phyloP scores from a whole-genome alignment of 2,329 filamentous ascomycete species.

The Exophiala alcalophila region DNA sequence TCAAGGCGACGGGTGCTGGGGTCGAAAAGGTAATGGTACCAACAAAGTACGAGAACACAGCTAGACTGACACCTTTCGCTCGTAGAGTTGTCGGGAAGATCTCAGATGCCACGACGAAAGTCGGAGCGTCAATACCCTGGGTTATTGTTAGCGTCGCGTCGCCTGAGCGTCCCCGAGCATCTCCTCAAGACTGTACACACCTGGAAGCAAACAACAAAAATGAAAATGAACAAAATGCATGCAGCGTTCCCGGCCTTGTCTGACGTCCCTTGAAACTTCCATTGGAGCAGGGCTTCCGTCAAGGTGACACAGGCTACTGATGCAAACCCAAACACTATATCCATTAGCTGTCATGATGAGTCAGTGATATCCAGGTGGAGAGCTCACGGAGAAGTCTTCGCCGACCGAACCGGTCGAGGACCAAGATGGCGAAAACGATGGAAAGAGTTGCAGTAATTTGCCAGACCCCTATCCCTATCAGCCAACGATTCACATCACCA shows the following conservation, averaged over 20 bases:
- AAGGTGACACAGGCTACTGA: not conserved
- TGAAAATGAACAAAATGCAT: slow-evolving; percentile 41
- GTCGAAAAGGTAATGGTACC: slow-evolving; percentile 8
- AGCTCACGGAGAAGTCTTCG: slow-evolving; percentile 36
- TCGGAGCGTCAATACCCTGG: slow-evolving; percentile 45
- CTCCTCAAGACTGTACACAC: no score
- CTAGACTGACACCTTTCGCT: slow-evolving; percentile 19
- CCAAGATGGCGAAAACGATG: slow-evolving; percentile 67
- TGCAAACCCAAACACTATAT: slow-evolving; percentile 6
- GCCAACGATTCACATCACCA: not conserved
- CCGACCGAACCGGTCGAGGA: slow-evolving; percentile 65
- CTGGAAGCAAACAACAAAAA: slow-evolving; percentile 39
- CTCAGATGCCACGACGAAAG: slow-evolving; percentile 46
- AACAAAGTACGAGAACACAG: slow-evolving; percentile 5
- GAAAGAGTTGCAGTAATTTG: slow-evolving; percentile 48
- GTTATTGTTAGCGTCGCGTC: slow-evolving; percentile 15
- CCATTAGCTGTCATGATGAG: not conserved
- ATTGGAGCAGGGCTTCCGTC: slow-evolving; percentile 8
- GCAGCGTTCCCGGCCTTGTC: slow-evolving; percentile 37
- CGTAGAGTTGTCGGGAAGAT: slow-evolving; percentile 44
- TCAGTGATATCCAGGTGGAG: not conserved
- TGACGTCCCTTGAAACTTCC: slow-evolving; percentile 34
- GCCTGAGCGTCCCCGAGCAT: not conserved
- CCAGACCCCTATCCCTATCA: not conserved
- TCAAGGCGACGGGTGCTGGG: slow-evolving; percentile 5